These are phyloP conservation scores for Tetrapisispora nanseiensis DNA, from an alignment of 805 yeast genomes.

Conservation along the genomic window DNA sequence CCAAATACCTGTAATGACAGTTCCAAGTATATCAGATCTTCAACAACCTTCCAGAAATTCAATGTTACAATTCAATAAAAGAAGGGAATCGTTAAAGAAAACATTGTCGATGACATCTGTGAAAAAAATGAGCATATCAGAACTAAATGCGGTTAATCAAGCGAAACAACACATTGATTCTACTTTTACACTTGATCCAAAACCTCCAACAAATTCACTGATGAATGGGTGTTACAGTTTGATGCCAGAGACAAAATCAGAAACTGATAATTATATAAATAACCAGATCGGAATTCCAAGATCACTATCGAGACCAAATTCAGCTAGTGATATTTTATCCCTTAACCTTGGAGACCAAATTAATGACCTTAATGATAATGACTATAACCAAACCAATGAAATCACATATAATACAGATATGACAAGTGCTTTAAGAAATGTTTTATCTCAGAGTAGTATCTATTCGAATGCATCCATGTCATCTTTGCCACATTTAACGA, in stretches of 20 bases:
- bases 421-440: neutral
- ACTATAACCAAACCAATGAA: neutral
- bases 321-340: conserved; percentile 7
- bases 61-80: neutral
- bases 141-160: neutral
- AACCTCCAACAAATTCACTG: conserved; percentile 21
- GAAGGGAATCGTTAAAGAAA: conserved; percentile 20
- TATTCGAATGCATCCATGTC: no score
- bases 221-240: conserved; percentile 28
- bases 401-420: neutral
- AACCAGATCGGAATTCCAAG: conserved; percentile 17
- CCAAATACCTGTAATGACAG: neutral
- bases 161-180: conserved; percentile 12
- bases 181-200: conserved; percentile 25
- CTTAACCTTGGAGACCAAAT: neutral
- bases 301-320: conserved; percentile 18
- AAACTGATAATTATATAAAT: conserved; percentile 4
- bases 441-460: neutral
- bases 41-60: conserved; percentile 2
- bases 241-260: conserved; percentile 17
- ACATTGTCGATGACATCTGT: conserved; percentile 18
- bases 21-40: neutral
- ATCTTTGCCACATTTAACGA: neutral
- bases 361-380: neutral
- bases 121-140: neutral